Evolutionary conservation across 805 yeast genomes (phyloP), one percentile per base, ranked within the genome.

Genomic region (Candida maris): DNA sequence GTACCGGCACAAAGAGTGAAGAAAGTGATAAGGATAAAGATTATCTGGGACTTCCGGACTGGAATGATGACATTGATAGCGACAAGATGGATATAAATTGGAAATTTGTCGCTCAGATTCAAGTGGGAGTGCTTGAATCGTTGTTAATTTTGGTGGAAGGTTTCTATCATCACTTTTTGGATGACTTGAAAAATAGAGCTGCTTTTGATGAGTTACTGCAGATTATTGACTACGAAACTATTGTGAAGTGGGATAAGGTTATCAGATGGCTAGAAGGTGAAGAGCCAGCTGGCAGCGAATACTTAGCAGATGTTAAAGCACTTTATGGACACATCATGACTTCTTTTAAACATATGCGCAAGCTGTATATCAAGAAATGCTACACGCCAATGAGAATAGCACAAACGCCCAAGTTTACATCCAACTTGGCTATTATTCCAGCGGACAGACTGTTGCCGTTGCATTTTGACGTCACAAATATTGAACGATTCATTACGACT

Each of bases 41-140:
- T 16, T 27, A 12, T 13, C 32, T 8, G 32, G 27, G 6, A 1
- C 59, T 52, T 24, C 88, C 87, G 1, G 72, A 73, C 27, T 84
- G 93, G 93, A 68, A 67, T 13, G 44, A 62, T 7, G 35, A 53
- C 6, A 34, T 61, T 4, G 65, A 66, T 29, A 64, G 73, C 19
- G 64, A 59, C 13, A 39, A 49, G 32, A 30, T 43, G 0, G 71
- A 72, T 3, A 67, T 82, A 22, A 83, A 81, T 48, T 79, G 81
- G 70, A 71, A 71, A 30, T 71, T 77, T 37, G 79, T 85, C 30
- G 79, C 83, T 8, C 85, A 81, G 52, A 84, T 89, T 28, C 93
- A 88, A 54, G 68, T 83, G 25, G 94, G 94, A 27, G 77, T 88
- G 21, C 65, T 88, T 41, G 94, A 85, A 54, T 85, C 87, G 0